Evolutionary conservation across 768 basidiomycete genomes (phyloP), one percentile per base, ranked within the genome.

Genomic region (Phlegmacium glaucopus): DNA sequence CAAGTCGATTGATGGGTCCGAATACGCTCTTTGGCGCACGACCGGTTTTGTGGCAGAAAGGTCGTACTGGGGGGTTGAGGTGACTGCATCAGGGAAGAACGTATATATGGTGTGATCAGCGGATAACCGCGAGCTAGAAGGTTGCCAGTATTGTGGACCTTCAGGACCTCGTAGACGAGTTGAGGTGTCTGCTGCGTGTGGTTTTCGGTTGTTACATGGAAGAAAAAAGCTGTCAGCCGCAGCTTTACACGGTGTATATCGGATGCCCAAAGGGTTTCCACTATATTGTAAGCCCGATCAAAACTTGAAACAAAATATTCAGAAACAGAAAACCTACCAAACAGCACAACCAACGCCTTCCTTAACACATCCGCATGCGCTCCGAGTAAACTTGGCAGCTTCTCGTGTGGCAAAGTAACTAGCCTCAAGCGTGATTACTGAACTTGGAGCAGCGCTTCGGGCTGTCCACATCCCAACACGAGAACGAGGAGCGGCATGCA

Each of bases 261-360:
- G 72, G 5, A 76, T 82, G 22, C 85, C 85, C 9, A 87, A 67
- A 4, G 80, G 67, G 48, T 85, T 87, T 1, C 85, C 85, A 51
- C 83, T 84, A 51, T 18, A 37, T 10, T 22, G 22, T 5, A 22
- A 22, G 22, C 22, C 22, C 22, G 5, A 22, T 22, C 22, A 22
- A 35, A 18, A 36, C 18, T 29, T 16, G 27, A 30, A 28, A 26
- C 46, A 28, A 36, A 26, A 22, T 44, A 16, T 12, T 17, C 28
- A 39, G 9, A 37, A 9, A 16, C 15, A 38, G 39, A n/a, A 18
- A 43, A 39, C 60, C 13, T 50, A 62, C 61, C 63, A 66, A 35
- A 58, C 53, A 9, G 61, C 57, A 64, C 85, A 88, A 15, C 82
- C 85, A 9, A 88, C 69, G 5, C 83, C 84, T 61, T 86, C 83